These are phyloP conservation scores for Aspergillus sergii DNA, from an alignment of 2,329 filamentous ascomycete genomes.

Conservation along the genomic window DNA sequence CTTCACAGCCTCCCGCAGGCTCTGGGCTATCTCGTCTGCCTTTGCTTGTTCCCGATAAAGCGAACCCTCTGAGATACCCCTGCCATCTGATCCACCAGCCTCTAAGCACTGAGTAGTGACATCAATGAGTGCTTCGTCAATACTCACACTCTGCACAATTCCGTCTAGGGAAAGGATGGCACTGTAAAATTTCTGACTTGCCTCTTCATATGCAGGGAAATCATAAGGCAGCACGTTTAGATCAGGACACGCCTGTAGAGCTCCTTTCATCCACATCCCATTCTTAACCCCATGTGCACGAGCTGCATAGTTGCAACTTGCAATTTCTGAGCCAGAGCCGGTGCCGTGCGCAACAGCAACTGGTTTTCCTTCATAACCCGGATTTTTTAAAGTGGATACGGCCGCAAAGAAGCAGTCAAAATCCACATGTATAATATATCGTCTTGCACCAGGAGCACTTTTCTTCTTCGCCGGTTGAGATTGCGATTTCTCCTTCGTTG, in stretches of 20 bases:
- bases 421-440: conserved; percentile 93
- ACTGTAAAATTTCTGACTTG: conserved; percentile 85
- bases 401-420: conserved; percentile 99
- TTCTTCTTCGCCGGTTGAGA: conserved; percentile 53
- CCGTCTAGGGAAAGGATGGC: conserved; percentile 78
- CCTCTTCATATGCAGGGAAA: conserved; percentile 91
- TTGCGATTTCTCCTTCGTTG: conserved; percentile 69
- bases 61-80: conserved; percentile 66
- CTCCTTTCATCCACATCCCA: conserved; percentile 99
- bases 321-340: conserved; percentile 88
- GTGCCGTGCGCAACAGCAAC: conserved; percentile 85
- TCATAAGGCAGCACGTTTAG: conserved; percentile 93
- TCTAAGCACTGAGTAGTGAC: conserved; percentile 71
- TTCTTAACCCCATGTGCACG: conserved; percentile 87
- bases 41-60: conserved; percentile 77
- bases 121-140: conserved; percentile 92
- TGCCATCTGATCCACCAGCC: conserved; percentile 67
- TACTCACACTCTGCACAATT: conserved; percentile 90
- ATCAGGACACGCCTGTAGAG: conserved; percentile 78
- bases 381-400: conserved; percentile 78
- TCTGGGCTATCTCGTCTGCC: conserved; percentile 70
- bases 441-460: conserved; percentile 63
- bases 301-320: conserved; percentile 94
- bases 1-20: conserved; percentile 71
- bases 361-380: conserved; percentile 76